Conservation (phyloP, 2,329 filamentous ascomycete species). For the Sarocladiaceae sp. region DNA sequence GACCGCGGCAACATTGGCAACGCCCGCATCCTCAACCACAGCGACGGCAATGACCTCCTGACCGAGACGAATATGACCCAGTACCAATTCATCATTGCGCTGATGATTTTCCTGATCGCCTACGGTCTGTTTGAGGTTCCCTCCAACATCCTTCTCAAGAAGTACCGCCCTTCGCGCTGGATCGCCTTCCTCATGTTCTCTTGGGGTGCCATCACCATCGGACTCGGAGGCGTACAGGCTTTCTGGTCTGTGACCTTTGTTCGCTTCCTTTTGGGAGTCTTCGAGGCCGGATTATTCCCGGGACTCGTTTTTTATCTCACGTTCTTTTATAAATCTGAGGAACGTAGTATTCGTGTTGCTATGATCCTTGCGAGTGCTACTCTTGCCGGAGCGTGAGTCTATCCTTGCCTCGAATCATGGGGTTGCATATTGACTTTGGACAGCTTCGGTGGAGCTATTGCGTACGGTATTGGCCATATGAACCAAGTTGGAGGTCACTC, state of each 20-base stretch:
- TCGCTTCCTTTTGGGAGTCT: conserved; percentile 62
- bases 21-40: conserved; percentile 60
- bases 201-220: conserved; percentile 65
- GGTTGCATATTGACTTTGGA: too few species aligned
- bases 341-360: conserved; percentile 61
- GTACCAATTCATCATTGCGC: conserved; percentile 54
- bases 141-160: conserved; percentile 63
- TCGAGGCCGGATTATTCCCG: conserved; percentile 69
- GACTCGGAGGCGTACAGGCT: conserved; percentile 59
- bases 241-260: conserved; percentile 62
- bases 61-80: conserved; percentile 57
- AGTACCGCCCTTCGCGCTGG: conserved; percentile 58
- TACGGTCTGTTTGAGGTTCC: conserved; percentile 61
- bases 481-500: conserved; percentile 53
- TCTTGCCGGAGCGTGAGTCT: conserved; percentile 53
- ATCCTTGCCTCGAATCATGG: too few species aligned
- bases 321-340: conserved; percentile 67
- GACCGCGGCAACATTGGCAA: conserved; percentile 65
- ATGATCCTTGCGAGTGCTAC: conserved; percentile 64
- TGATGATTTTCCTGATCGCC: conserved; percentile 59
- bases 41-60: conserved; percentile 57
- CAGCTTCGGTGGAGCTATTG: conserved; percentile 61
- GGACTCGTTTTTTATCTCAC: conserved; percentile 43
- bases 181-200: conserved; percentile 61
- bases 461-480: conserved; percentile 66